Base-by-base conservation (phyloP, 139 green algal species). In the Chlamydomonas sphaeroides region DNA sequence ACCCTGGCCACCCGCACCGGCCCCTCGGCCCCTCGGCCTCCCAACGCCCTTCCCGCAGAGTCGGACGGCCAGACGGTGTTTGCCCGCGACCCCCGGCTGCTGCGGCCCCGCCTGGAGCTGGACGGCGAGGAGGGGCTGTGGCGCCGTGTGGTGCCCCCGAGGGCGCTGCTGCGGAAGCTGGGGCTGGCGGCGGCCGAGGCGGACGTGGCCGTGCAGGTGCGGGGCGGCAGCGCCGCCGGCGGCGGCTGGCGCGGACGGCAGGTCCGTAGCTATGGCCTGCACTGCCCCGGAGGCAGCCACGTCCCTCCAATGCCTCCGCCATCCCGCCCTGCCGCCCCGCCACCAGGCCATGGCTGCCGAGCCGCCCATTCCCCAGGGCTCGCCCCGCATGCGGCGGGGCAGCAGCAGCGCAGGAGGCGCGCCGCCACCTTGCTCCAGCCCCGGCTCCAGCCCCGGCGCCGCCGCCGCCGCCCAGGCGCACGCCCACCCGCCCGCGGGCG, bases 61-160 rank as follows among this genome's bases (percentile, higher is more conserved):
- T 65, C 33, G 5, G 33, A 69, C 7, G 32, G 63, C 76, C 6
- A 38, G n/a, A 32, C n/a, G 23, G 51, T 65, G 10, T 53, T 74
- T 36, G 45, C 66, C 4, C 61, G 62, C 20, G 62, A 73, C 26
- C 41, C 45, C 36, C 45, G 25, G 6, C 14, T 35, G 33, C 42
- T 83, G 42, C 76, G 76, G 0, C 76, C 76, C 26, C 45, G 62
- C 45, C 2, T 65, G 21, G 45, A 83, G 25, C 36, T 73, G 14
- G 25, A 45, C 5, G 33, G 30, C 6, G 76, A 45, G n/a, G 45
- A 30, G 3, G 76, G 63, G 20, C 23, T 3, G 17, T 83, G 76
- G 76, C 62, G 45, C 3, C 76, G 65, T 11, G 45, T 30, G 62
- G 76, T 74, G 45, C 62, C 76, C 21, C 39, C 14, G 0, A 30